Base-by-base conservation (phyloP, 305 asterid genomes). In the Fraxinus sp. region DNA sequence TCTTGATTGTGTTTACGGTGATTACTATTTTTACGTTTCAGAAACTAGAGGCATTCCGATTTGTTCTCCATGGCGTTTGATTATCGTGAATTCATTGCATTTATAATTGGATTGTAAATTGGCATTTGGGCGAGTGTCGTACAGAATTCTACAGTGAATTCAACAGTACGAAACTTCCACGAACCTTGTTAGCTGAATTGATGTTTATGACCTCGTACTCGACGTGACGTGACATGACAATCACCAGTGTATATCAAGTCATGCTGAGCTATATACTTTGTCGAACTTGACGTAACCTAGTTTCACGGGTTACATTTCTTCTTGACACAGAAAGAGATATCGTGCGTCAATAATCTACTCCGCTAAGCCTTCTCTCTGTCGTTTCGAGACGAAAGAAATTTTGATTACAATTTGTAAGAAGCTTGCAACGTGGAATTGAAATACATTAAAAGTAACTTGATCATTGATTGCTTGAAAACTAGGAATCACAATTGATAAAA, bases 21-120 rank as follows among this genome's bases (percentile, higher is more conserved):
- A 82, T n/a, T 79, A 64, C 82, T 78, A 7, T 52, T 70, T 80
- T 82, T 35, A 68, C 76, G 64, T 37, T 49, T 80, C 74, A 52
- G 43, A 37, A 66, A 81, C 72, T 70, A 62, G 75, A 64, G 79
- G 82, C 78, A 74, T 33, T 7, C 88, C 92, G 85, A 81, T 33
- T 66, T 59, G 3, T n/a, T 5, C 88, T 88, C 80, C 3, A 52
- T 36, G 46, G 85, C 89, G 68, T 71, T 36, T 24, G 76, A 71
- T 71, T 71, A 14, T 71, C 9, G 1, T 13, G 41, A 71, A 28
- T 59, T 41, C 35, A 24, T 4, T 28, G 76, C 22, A 32, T 32
- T 71, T 32, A 24, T 20, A 33, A 33, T 33, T 71, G 76, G 76
- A 70, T 14, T 28, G 3, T 7, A 64, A 64, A 22, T 64, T 26